These are phyloP conservation scores for Pseudonectria foliicola DNA, from an alignment of 2,329 filamentous ascomycete species.

Conservation along the genomic window DNA sequence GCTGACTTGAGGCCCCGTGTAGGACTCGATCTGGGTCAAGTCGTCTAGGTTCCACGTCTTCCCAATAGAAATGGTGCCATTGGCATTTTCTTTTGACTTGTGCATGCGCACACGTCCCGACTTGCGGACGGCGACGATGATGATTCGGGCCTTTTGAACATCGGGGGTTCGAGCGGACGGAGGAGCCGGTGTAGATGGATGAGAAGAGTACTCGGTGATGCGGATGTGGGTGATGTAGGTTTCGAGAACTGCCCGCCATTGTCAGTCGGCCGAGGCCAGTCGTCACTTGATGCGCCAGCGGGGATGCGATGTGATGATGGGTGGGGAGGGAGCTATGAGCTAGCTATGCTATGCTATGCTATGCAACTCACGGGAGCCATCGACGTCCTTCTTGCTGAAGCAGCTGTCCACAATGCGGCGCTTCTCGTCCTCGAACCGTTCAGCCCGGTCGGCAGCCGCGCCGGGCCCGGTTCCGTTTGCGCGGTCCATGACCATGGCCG, in stretches of 20 bases:
- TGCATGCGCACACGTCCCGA: constrained; percentile 91
- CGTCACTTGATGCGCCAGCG: not conserved
- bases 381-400: constrained; percentile 81
- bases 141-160: constrained; percentile 80
- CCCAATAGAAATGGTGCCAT: constrained; percentile 91
- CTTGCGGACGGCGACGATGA: constrained; percentile 87
- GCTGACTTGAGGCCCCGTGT: constrained; percentile 52
- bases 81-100: constrained; percentile 92
- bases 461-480: constrained; percentile 30
- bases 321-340: constrained; percentile 6
- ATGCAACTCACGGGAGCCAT: constrained; percentile 67
- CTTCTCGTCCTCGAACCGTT: constrained; percentile 96
- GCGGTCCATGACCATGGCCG: constrained; percentile 30
- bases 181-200: constrained; percentile 79
- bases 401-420: constrained; percentile 88
- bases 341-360: not conserved
- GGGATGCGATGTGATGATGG: not conserved
- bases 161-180: constrained; percentile 62
- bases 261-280: constrained; percentile 8
- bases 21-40: constrained; percentile 75
- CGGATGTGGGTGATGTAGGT: constrained; percentile 97
- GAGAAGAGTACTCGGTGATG: constrained; percentile 77
- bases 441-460: constrained; percentile 46
- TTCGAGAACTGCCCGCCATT: constrained; percentile 44
- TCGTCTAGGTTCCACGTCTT: constrained; percentile 98